A percentile compares a stretch with the other conserved stretches of the same genome.
Evolutionary conservation across 495 filamentous ascomycete species (phyloP).

Genomic region (Daldinia childiae): DNA sequence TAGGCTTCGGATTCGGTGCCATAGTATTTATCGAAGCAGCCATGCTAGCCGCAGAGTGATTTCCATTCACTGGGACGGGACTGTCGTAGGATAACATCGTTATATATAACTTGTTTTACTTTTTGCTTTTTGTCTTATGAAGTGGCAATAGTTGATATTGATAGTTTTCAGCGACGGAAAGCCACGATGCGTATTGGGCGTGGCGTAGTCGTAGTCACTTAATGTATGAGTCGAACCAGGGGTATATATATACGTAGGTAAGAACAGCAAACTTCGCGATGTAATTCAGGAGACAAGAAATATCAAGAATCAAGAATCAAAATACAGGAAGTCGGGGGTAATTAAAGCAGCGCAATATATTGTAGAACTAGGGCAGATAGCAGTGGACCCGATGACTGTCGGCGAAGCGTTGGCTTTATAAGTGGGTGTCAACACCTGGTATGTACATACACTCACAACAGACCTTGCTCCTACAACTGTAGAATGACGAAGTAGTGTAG

Average conservation of each 20-base stretch:
- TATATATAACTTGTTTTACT: background rate
- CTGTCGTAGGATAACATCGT: constrained; percentile 57
- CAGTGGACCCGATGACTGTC: constrained; percentile 35
- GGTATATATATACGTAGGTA: too few relatives aligned
- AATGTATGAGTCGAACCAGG: constrained; percentile 6
- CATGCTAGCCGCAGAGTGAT: constrained; percentile 46
- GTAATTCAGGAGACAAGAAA: constrained; percentile 17
- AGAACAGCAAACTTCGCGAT: constrained; percentile 26
- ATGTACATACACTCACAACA: background rate
- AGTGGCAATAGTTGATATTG: background rate
- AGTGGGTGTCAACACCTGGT: constrained; percentile 36
- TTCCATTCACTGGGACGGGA: constrained; percentile 51
- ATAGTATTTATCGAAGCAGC: constrained; percentile 48
- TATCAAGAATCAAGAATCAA: constrained; percentile 26
- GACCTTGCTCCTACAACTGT: background rate
- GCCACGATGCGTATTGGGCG: background rate
- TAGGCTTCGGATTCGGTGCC: constrained; percentile 47
- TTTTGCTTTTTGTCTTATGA: background rate
- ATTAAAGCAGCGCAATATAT: constrained; percentile 40
- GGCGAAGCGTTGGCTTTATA: constrained; percentile 42
- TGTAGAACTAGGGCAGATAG: constrained; percentile 38
- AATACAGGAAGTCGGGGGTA: constrained; percentile 42
- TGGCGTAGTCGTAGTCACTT: constrained; percentile 14
- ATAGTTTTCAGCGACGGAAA: constrained; percentile 3
- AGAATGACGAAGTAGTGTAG: constrained; percentile 37